Evolutionary conservation across 2,329 filamentous ascomycete species (phyloP).

Genomic region (Calonectria naviculata): DNA sequence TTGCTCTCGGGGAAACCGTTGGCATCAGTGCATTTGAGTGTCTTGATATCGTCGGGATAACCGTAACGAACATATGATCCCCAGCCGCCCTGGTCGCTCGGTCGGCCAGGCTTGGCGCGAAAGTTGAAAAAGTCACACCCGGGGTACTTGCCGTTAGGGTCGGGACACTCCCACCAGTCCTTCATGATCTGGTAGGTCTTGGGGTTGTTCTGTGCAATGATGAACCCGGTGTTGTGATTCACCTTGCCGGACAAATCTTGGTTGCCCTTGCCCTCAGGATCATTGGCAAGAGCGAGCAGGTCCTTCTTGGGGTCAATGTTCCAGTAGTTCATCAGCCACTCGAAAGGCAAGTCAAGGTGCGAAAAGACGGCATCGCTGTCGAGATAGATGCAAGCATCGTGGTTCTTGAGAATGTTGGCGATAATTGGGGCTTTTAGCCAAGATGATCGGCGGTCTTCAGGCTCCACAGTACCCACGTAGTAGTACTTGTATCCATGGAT

Average conservation of each 20-base stretch:
- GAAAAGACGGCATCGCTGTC: constrained; percentile 58
- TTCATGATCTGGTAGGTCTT: constrained; percentile 59
- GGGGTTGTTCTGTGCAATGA: constrained; percentile 61
- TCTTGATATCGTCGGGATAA: background rate
- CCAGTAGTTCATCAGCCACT: constrained; percentile 61
- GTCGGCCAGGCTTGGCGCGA: background rate
- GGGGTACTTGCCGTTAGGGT: constrained; percentile 50
- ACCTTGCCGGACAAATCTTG: constrained; percentile 50
- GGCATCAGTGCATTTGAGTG: background rate
- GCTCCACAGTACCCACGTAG: constrained; percentile 51
- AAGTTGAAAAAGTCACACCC: constrained; percentile 49
- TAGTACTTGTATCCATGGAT: constrained; percentile 56
- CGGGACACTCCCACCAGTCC: constrained; percentile 57
- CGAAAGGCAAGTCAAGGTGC: constrained; percentile 56
- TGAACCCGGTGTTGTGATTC: constrained; percentile 64
- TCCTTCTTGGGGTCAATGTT: constrained; percentile 49
- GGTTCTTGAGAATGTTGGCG: constrained; percentile 52
- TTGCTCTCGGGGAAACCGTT: constrained; percentile 49
- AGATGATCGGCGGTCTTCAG: constrained; percentile 52
- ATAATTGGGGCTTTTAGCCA: constrained; percentile 58
- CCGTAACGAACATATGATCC: background rate
- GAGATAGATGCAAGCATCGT: constrained; percentile 55
- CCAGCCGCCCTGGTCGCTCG: constrained; percentile 24
- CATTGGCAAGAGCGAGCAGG: constrained; percentile 54
- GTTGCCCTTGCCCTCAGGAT: constrained; percentile 51